Base-by-base conservation (phyloP, 208 protist genomes). In the Angomonas desouzai region DNA sequence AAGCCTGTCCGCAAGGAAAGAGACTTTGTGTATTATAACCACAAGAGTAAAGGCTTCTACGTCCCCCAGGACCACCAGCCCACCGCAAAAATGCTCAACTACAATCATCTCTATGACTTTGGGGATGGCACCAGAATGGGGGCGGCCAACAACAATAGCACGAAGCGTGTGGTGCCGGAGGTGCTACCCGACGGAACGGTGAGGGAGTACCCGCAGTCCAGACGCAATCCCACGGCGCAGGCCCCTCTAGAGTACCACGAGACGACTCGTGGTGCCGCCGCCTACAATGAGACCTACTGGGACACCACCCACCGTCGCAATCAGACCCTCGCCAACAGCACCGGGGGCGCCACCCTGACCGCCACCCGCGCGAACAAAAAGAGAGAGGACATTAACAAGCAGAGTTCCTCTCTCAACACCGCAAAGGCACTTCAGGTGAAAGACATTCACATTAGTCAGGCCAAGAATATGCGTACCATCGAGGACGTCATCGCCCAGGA, bases 101-200 rank as follows among this genome's bases (percentile, higher is more conserved):
- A 94, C 72, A 91, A 94, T 51, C 85, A 94, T 55, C 72, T 91
- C 67, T 94, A 83, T 74, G 77, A 81, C 62, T 94, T 84, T 75
- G 78, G 72, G 32, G 82, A 89, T 51, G 88, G 88, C 55, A 86
- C 88, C 13, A 83, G 87, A 36, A 87, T 93, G 63, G 43, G 63
- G 47, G 55, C 68, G 30, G 51, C 10, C 7, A 38, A 29, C 9
- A 29, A 57, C 28, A 57, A 51, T 51, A 60, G 55, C 20, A 60
- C 55, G 28, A 40, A 62, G 66, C 40, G 72, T 48, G 25, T 56
- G 43, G n/a, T 22, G 55, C 9, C 55, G 29, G 29, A 22, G 16
- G 55, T 23, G 29, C 18, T 40, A 9, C 55, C 10, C 30, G 51
- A 57, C 11, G 51, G 51, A 3, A 29, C 29, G 27, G 27, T 57